Evolutionary conservation across 768 basidiomycete genomes (phyloP).

Genomic region (Megacollybia marginata): DNA sequence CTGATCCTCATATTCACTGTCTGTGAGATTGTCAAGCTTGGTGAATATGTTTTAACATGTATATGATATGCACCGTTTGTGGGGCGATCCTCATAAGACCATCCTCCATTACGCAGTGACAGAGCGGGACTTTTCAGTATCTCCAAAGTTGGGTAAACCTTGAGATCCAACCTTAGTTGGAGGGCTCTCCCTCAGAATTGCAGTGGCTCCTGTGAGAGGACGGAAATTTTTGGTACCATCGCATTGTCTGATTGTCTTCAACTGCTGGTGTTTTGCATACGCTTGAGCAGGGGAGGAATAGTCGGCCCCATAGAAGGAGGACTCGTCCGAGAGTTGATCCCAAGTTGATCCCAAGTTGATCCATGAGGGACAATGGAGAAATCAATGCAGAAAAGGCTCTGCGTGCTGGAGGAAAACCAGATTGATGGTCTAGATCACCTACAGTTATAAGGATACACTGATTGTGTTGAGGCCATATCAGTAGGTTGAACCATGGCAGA

Average conservation of each 20-base stretch:
- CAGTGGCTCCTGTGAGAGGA: too few species aligned
- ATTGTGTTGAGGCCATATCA: constrained; percentile 26
- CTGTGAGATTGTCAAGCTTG: constrained; percentile 77
- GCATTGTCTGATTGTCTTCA: too few species aligned
- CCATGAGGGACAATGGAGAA: constrained; percentile 74
- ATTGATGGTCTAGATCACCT: constrained; percentile 17
- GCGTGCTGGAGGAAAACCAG: too few species aligned
- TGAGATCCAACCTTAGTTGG: constrained; percentile 47
- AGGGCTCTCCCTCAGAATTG: constrained; percentile 56
- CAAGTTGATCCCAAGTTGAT: constrained; percentile 54
- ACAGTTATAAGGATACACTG: constrained; percentile 32
- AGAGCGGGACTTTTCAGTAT: constrained; percentile 92
- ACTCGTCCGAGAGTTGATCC: constrained; percentile 35
- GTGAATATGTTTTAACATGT: constrained; percentile 9
- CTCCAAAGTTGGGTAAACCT: too few species aligned
- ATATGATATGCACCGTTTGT: constrained; percentile 55
- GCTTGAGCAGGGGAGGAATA: constrained; percentile 79
- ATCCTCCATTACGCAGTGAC: constrained; percentile 90
- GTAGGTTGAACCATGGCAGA: too few species aligned
- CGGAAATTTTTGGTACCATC: too few species aligned
- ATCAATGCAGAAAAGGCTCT: too few species aligned
- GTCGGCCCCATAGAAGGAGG: constrained; percentile 61
- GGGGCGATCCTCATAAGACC: constrained; percentile 86
- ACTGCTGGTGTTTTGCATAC: too few species aligned
- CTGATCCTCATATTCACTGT: constrained; percentile 66